Base-by-base conservation (phyloP, 1,284 basidiomycete genomes). In the Cystobasidium pallidum region DNA sequence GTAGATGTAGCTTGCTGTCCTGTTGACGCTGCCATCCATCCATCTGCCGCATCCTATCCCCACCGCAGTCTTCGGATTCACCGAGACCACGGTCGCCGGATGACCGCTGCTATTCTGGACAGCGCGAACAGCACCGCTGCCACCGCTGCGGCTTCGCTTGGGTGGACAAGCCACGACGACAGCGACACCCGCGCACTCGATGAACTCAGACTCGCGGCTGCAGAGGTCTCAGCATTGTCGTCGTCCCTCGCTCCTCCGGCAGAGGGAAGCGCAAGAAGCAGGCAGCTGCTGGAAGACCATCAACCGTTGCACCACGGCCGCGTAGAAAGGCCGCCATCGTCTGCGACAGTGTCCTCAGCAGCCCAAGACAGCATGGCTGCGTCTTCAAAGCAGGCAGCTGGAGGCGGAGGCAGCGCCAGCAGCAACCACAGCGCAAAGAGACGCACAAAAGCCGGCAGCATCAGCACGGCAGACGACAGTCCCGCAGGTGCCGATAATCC, bases 131-230 rank as follows among this genome's bases (percentile, higher is more conserved):
- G 36, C 36, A 39, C 7, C 36, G 13, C n/a, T 10, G 19, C 7
- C 30, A 57, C 2, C 4, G 21, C 3, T 11, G 17, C 19, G 39
- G n/a, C 59, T 19, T 45, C n/a, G n/a, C n/a, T n/a, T n/a, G n/a
- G n/a, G n/a, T n/a, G n/a, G n/a, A n/a, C n/a, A n/a, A n/a, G n/a
- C 59, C 17, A 17, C 57, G 30, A 21, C 57, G 39, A 17, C 8
- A 7, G 4, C 6, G 34, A 10, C 57, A 36, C 11, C 8, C 32
- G 2, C 21, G 43, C 32, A 51, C 49, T 62, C 30, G 41, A 43
- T 45, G 63, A 19, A 11, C 43, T 49, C 47, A 36, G 24, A 21
- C 28, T 24, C 63, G 63, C 21, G n/a, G 32, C 63, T 65, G 63
- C 59, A 45, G 59, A 43, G 8, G 55, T 41, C 55, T 13, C 26